Base-by-base conservation (phyloP, 352 stramenopile species). In the Phytophthora idaei region DNA sequence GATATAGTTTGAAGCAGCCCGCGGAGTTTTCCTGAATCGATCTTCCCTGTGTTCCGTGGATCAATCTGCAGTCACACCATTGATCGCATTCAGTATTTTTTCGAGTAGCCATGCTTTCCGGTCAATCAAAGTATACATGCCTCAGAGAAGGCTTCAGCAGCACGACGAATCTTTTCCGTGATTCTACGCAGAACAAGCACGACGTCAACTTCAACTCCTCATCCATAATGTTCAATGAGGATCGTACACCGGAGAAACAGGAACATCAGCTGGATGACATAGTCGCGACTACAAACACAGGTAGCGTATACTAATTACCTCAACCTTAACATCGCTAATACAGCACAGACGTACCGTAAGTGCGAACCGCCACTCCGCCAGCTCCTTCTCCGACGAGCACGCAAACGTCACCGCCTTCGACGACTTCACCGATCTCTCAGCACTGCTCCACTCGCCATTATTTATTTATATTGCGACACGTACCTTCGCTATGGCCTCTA, bases 1-100 rank as follows among this genome's bases (percentile, higher is more conserved):
- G 82, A 90, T 89, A 90, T 90, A 47, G 64, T 71, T 70, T 73
- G 74, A n/a, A 92, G 69, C 2, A 92, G 58, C 2, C 62, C 36
- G 5, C 54, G 74, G 0, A 92, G 65, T 46, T 84, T 89, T 25
- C 62, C 61, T 11, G 46, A 52, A 17, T 90, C 80, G 27, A 90
- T 61, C 53, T 71, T 77, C 25, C 78, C 74, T 0, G 61, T 81
- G 17, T 73, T 68, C 14, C 67, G 64, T 32, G 58, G 51, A 67
- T 92, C 83, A 47, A 78, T 64, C 82, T 91, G 46, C 7, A 39
- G 17, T 36, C 21, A 61, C 17, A 36, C 5, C 29, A 34, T 8
- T 7, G 7, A 7, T 34, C 29, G 4, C 29, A 34, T 34, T 21
- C 21, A 21, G 21, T 21, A 21, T 21, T 21, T 21, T 21, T 21